A percentile compares a stretch with the other conserved stretches of the same genome.
Conservation (phyloP, 768 basidiomycete genomes). For the Exsudoporus frostii region DNA sequence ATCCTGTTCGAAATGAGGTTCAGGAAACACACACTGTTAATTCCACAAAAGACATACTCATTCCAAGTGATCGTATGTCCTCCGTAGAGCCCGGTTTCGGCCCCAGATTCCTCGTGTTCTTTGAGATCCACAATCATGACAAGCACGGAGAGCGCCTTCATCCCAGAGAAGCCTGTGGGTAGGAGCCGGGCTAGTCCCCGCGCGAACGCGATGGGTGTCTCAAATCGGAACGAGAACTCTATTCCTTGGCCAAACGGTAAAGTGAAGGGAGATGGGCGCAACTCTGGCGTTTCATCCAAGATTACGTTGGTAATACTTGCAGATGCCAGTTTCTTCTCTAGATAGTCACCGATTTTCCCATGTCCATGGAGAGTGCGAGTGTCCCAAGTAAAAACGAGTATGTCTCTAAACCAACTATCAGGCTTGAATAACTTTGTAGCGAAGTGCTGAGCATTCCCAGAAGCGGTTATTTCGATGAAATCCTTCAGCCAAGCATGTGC, state of each 20-base stretch:
- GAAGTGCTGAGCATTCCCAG: background rate
- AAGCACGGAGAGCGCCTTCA: conserved; percentile 3
- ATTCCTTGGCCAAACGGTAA: conserved; percentile 3
- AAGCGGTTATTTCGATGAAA: background rate
- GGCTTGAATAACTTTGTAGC: background rate
- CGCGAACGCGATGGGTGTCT: conserved; percentile 1
- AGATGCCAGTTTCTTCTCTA: background rate
- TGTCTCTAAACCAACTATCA: conserved; percentile 4
- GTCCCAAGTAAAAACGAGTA: conserved; percentile 3
- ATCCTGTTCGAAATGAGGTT: background rate
- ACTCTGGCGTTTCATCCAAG: conserved; percentile 1
- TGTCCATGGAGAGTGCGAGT: conserved; percentile 3
- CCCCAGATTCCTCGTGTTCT: background rate
- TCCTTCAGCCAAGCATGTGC: background rate
- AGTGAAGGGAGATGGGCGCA: background rate
- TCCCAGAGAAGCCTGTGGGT: background rate
- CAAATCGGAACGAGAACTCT: conserved; percentile 3
- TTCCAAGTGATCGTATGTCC: conserved; percentile 4
- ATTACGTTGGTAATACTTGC: background rate
- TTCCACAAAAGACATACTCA: background rate
- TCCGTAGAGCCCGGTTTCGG: conserved; percentile 1
- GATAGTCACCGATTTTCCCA: background rate
- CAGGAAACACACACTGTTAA: background rate
- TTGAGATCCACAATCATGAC: conserved; percentile 3
- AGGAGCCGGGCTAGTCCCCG: background rate